Conservation (phyloP, 495 filamentous ascomycete species). For the Schizothecium vesticola region DNA sequence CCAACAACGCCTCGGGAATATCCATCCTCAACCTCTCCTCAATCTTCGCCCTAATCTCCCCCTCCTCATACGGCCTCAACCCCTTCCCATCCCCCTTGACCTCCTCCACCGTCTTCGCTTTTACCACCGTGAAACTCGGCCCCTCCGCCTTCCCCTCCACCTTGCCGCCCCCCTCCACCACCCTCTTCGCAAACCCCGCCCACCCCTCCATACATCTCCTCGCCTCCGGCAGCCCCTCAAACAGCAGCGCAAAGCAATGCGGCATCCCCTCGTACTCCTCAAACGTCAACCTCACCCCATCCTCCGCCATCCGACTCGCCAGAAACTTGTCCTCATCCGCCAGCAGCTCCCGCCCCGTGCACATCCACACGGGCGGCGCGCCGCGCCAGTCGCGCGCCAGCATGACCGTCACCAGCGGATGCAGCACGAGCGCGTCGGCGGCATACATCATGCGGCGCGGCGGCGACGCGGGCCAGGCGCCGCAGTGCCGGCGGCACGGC, state of each 20-base stretch:
- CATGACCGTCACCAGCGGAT: slow-evolving; percentile 73
- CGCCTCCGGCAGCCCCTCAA: slow-evolving; percentile 46
- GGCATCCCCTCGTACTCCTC: slow-evolving; percentile 86
- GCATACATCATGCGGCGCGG: slow-evolving; percentile 66
- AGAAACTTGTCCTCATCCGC: slow-evolving; percentile 64
- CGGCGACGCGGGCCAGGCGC: slow-evolving; percentile 66
- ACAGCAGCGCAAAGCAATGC: slow-evolving; percentile 69
- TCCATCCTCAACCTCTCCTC: slow-evolving; percentile 7
- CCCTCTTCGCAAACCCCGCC: slow-evolving; percentile 50
- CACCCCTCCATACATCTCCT: slow-evolving; percentile 51
- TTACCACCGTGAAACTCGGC: slow-evolving; percentile 44
- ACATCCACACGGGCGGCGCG: slow-evolving; percentile 65
- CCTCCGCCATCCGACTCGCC: slow-evolving; percentile 52
- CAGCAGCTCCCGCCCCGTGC: slow-evolving; percentile 74
- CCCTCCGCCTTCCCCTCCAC: slow-evolving; percentile 27
- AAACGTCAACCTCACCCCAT: slow-evolving; percentile 60
- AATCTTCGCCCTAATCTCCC: slow-evolving; percentile 51
- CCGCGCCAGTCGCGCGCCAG: slow-evolving; percentile 61
- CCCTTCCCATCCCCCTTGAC: slow-evolving; percentile 46
- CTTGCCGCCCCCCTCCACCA: slow-evolving; percentile 22
- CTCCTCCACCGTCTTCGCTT: slow-evolving; percentile 52
- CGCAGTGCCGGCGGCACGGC: slow-evolving; percentile 47
- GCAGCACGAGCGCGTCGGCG: slow-evolving; percentile 54
- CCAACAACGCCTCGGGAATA: background rate
- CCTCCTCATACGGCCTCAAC: slow-evolving; percentile 45